Percentiles rank a stretch among this genome's conserved stretches.
Conservation (phyloP, 2,329 filamentous ascomycete species). For the Apiospora rasikravindrae region DNA sequence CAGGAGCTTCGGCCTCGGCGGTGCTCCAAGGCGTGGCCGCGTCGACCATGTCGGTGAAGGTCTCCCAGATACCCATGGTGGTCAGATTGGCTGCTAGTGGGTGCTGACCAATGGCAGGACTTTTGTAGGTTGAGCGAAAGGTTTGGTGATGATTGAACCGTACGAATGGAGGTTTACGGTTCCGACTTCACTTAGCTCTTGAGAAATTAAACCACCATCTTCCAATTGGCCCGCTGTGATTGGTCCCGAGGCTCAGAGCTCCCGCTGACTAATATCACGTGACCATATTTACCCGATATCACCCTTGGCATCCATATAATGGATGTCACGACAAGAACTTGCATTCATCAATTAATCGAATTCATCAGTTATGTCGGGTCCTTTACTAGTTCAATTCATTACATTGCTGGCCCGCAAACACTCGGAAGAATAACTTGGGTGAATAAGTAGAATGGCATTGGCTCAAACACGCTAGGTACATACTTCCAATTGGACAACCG, state of each 20-base stretch:
- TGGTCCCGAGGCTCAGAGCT: conserved; percentile 39
- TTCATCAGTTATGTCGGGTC: too few species aligned
- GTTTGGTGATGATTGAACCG: conserved; percentile 38
- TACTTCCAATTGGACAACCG: not conserved
- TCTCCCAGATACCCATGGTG: conserved; percentile 72
- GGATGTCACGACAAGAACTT: not conserved
- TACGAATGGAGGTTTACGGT: conserved; percentile 46
- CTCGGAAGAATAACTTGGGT: not conserved
- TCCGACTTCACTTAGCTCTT: conserved; percentile 36
- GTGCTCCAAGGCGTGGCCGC: conserved; percentile 69
- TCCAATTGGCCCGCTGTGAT: conserved; percentile 56
- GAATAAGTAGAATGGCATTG: not conserved
- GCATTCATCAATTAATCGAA: not conserved
- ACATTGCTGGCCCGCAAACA: not conserved
- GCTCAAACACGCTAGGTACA: conserved; percentile 5
- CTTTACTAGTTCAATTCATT: not conserved
- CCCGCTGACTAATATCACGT: conserved; percentile 36
- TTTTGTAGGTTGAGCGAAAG: conserved; percentile 40
- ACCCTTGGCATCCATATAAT: not conserved
- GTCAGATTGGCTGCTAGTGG: conserved; percentile 41
- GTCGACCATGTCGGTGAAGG: conserved; percentile 67
- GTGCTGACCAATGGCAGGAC: conserved; percentile 44
- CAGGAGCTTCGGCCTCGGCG: conserved; percentile 70
- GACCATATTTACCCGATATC: conserved; percentile 23
- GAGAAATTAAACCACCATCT: conserved; percentile 50